Base-by-base conservation (phyloP, 441 rosid genomes). In the Arabidopsis lyrata region DNA sequence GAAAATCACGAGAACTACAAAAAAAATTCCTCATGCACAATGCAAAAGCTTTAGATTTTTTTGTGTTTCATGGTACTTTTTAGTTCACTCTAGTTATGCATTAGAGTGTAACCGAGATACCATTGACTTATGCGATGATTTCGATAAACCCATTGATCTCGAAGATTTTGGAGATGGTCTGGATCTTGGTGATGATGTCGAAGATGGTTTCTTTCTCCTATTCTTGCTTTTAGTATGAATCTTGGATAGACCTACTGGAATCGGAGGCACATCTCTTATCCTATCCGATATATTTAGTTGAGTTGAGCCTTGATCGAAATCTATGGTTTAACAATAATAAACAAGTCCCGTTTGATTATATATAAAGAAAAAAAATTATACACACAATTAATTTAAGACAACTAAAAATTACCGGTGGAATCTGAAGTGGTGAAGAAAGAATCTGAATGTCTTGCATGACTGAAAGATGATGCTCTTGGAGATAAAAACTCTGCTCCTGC, bases 401-500 rank as follows among this genome's bases (percentile, higher is more conserved):
- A 32, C 2, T 5, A 32, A 11, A 32, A 34, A 13, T 16, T 6
- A 84, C 95, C 96, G 75, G 82, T 85, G 42, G 96, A 85, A 59
- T 95, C 82, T 90, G 92, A 91, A 41, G 84, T 57, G 11, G 84
- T 78, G 72, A 81, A 77, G 63, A 77, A 39, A 52, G 89, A 83
- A 67, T 69, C 80, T 20, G 89, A 74, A 58, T 83, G 88, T 72
- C 83, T 72, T 77, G 48, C 35, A 61, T 71, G 76, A 60, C 74
- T 38, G 72, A 77, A 72, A 8, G 73, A 72, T 18, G 81, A 72
- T 42, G 77, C 68, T 66, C 77, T 67, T 61, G 77, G 77, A 20
- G 81, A 67, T 52, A 72, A 66, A 5, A 47, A 7, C 54, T 77
- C 74, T 15, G 39, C 14, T 27, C 78, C 88, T 62, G 83, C 70